phyloP scores from a whole-genome alignment of 2,329 filamentous ascomycete species.

The Alternaria rosae region DNA sequence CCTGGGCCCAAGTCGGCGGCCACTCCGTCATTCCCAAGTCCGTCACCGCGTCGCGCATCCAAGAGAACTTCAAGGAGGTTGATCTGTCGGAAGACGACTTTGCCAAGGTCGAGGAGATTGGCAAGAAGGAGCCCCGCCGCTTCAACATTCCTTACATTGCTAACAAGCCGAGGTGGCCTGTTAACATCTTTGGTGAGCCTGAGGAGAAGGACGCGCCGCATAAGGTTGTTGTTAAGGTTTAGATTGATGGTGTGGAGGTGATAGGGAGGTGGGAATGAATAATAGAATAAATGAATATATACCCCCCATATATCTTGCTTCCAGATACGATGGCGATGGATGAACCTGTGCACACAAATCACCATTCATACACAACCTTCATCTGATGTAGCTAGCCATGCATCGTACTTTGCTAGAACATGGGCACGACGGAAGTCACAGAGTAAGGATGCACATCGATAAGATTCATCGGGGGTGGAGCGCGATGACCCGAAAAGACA shows the following conservation, averaged over 20 bases:
- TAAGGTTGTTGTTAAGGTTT: conserved; percentile 50
- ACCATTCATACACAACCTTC: too few relatives aligned
- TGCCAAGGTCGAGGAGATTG: conserved; percentile 53
- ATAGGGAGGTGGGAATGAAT: too few relatives aligned
- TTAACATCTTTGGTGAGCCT: conserved; percentile 64
- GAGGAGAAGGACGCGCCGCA: conserved; percentile 60
- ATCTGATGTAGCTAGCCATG: too few relatives aligned
- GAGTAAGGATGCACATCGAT: neutral
- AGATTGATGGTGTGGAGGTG: too few relatives aligned
- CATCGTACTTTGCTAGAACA: too few relatives aligned
- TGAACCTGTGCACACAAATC: too few relatives aligned
- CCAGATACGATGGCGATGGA: too few relatives aligned
- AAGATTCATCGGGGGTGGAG: neutral
- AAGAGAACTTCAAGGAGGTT: conserved; percentile 44
- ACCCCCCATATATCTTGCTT: neutral
- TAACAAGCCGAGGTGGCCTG: conserved; percentile 63
- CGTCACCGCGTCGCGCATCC: conserved; percentile 39
- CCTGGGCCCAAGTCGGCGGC: conserved; percentile 79
- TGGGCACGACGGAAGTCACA: too few relatives aligned
- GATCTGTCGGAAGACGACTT: conserved; percentile 37
- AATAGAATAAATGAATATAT: neutral
- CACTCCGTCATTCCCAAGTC: conserved; percentile 45
- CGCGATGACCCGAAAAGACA: neutral
- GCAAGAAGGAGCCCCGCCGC: conserved; percentile 69
- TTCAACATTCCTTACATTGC: conserved; percentile 52